phyloP scores from a whole-genome alignment of 148 eudicot genomes.

The Tetragonia tetragonoides region DNA sequence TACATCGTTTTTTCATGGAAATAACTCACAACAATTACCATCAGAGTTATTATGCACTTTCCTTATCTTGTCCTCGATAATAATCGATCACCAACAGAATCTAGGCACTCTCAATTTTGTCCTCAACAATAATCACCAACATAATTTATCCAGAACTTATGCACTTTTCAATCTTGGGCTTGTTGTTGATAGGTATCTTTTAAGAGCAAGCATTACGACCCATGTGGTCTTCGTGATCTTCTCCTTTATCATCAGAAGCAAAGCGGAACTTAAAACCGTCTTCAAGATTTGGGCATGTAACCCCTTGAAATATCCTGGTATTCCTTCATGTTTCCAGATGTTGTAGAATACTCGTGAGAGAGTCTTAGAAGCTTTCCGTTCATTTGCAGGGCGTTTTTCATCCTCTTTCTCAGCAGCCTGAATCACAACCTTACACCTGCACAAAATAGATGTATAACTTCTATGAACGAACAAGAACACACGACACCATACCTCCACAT shows the following conservation, averaged over 20 bases:
- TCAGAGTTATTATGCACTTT: slow-evolving; percentile 38
- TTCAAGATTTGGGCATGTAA: slow-evolving; percentile 82
- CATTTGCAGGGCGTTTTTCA: slow-evolving; percentile 27
- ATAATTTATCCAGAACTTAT: slow-evolving; percentile 39
- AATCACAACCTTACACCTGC: slow-evolving; percentile 86
- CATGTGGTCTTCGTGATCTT: slow-evolving; percentile 82
- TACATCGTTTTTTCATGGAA: slow-evolving; percentile 8
- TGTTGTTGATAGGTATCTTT: slow-evolving; percentile 40
- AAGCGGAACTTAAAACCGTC: slow-evolving; percentile 89
- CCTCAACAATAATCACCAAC: slow-evolving; percentile 11
- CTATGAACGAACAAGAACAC: neutral
- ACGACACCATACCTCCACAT: neutral
- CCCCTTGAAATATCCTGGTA: slow-evolving; percentile 80
- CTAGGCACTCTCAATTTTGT: slow-evolving; percentile 53
- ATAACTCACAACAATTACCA: neutral
- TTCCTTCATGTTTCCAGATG: slow-evolving; percentile 84
- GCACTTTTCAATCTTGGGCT: slow-evolving; percentile 52
- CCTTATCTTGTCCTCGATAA: slow-evolving; percentile 37
- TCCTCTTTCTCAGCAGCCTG: slow-evolving; percentile 76
- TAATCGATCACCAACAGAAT: neutral
- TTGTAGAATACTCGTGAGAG: slow-evolving; percentile 42
- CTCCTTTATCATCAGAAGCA: slow-evolving; percentile 95
- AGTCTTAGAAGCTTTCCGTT: slow-evolving; percentile 51
- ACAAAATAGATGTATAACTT: neutral
- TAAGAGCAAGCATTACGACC: slow-evolving; percentile 76